These are phyloP conservation scores for Aspergillus nomiae DNA, from an alignment of 2,329 filamentous ascomycete species.

Conservation along the genomic window DNA sequence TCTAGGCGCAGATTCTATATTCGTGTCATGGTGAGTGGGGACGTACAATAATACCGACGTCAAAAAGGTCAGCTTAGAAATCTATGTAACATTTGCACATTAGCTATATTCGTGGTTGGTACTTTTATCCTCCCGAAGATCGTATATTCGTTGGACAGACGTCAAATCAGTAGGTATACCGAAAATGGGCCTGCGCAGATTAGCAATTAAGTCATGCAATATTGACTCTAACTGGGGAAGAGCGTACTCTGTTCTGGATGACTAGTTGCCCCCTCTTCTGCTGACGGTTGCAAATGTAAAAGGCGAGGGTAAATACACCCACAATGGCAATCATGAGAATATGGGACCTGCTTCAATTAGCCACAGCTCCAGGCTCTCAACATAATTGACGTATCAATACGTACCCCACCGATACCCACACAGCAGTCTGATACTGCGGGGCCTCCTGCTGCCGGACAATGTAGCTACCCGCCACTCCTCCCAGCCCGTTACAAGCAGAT, in stretches of 20 bases:
- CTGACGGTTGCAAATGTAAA: constrained; percentile 54
- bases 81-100: not conserved
- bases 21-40: not conserved
- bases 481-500: constrained; percentile 63
- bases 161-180: constrained; percentile 35
- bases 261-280: constrained; percentile 51
- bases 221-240: not conserved
- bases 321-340: constrained; percentile 60
- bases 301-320: constrained; percentile 54
- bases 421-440: constrained; percentile 64
- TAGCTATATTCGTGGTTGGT: not conserved
- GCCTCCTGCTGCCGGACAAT: constrained; percentile 65
- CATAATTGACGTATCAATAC: constrained; percentile 5
- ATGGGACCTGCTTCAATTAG: constrained; percentile 48
- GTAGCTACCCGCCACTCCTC: constrained; percentile 66
- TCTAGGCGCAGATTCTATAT: not conserved
- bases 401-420: constrained; percentile 66
- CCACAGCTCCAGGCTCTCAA: not conserved
- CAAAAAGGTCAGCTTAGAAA: too few relatives aligned
- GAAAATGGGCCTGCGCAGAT: constrained; percentile 30
- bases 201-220: not conserved
- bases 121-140: not conserved
- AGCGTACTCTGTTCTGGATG: constrained; percentile 51
- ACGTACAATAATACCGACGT: too few relatives aligned
- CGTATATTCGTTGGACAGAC: not conserved